phyloP scores from a whole-genome alignment of 352 stramenopile genomes.

The Phytophthora macrochlamydospora region DNA sequence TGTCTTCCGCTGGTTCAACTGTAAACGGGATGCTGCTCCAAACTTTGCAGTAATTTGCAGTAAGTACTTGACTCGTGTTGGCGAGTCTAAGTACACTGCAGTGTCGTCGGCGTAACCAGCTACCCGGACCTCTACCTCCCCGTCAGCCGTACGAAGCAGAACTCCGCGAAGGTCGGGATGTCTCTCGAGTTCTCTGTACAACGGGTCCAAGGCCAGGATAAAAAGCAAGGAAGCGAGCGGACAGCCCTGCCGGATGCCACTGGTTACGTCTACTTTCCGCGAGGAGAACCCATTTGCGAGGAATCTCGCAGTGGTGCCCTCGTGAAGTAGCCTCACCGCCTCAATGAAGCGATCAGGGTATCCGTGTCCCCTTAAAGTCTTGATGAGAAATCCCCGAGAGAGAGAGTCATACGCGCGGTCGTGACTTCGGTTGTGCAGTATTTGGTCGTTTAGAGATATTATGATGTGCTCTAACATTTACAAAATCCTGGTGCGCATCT shows the following conservation, averaged over 20 bases:
- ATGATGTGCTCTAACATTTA: no score
- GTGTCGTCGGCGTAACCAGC: slow-evolving; percentile 10
- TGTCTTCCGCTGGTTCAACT: background rate
- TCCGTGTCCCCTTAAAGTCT: background rate
- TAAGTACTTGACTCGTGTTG: background rate
- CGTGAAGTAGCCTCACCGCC: background rate
- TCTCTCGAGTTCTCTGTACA: background rate
- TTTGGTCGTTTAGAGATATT: no score
- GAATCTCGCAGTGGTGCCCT: background rate
- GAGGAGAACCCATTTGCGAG: background rate
- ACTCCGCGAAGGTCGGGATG: background rate
- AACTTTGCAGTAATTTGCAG: background rate
- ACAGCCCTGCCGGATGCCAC: background rate
- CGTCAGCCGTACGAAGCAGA: background rate
- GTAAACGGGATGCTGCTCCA: background rate
- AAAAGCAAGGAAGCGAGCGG: background rate
- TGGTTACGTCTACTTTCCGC: background rate
- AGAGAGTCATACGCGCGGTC: background rate
- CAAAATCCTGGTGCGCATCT: no score
- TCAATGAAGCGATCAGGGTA: background rate
- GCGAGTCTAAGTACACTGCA: background rate
- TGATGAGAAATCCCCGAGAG: background rate
- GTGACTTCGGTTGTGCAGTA: no score
- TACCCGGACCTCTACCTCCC: background rate
- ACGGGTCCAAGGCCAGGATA: background rate